phyloP scores from a whole-genome alignment of 2,329 filamentous ascomycete genomes.

The Orbilia quercus region DNA sequence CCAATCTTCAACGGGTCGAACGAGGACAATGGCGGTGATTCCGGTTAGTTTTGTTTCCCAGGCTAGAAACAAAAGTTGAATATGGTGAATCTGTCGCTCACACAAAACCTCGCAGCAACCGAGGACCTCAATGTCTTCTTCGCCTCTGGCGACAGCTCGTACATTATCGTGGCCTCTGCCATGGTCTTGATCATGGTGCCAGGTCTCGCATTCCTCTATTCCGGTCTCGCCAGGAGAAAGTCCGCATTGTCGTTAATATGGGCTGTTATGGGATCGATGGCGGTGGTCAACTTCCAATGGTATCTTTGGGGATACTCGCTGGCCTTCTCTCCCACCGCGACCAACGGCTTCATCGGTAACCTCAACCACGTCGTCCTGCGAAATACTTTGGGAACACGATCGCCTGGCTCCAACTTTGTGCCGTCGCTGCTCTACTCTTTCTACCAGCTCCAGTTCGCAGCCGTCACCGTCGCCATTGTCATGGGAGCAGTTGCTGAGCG shows the following conservation, averaged over 20 bases:
- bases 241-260: slow-evolving; percentile 97
- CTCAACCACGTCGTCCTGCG: slow-evolving; percentile 87
- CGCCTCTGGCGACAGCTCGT: slow-evolving; percentile 89
- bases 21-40: slow-evolving; percentile 44
- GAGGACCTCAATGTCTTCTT: slow-evolving; percentile 96
- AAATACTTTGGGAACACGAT: slow-evolving; percentile 84
- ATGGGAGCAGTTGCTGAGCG: slow-evolving; percentile 93
- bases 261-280: slow-evolving; percentile 94
- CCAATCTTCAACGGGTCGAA: slow-evolving; percentile 47
- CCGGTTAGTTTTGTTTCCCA: slow-evolving; percentile 36
- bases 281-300: slow-evolving; percentile 96
- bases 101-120: slow-evolving; percentile 69
- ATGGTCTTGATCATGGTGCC: slow-evolving; percentile 98
- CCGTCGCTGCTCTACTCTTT: slow-evolving; percentile 92
- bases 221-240: slow-evolving; percentile 95
- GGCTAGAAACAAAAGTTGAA: neutral
- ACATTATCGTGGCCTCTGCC: slow-evolving; percentile 86
- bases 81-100: slow-evolving; percentile 16
- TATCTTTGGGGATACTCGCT: slow-evolving; percentile 99
- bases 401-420: slow-evolving; percentile 85
- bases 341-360: slow-evolving; percentile 91
- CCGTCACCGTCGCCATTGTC: slow-evolving; percentile 88
- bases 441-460: slow-evolving; percentile 98
- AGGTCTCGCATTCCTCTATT: slow-evolving; percentile 96
- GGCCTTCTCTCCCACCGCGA: slow-evolving; percentile 83